A percentile compares a stretch with the other conserved stretches of the same genome.
These are phyloP conservation scores for Talaromyces nanjingensis DNA, from an alignment of 495 filamentous ascomycete species.

Conservation along the genomic window DNA sequence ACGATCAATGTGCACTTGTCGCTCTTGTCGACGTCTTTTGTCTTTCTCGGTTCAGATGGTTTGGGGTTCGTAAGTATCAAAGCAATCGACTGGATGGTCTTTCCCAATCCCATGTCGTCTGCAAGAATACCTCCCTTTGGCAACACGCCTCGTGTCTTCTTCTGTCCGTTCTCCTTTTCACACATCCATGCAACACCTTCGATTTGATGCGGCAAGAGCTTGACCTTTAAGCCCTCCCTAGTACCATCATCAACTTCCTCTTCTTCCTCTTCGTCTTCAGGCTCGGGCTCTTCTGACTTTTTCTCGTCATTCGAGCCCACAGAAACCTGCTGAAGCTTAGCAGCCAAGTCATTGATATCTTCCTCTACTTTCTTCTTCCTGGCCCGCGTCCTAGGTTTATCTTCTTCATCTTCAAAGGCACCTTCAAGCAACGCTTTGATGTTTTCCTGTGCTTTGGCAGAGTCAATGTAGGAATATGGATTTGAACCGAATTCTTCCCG, in stretches of 20 bases:
- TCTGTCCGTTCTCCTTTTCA: slow-evolving; percentile 73
- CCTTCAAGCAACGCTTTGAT: slow-evolving; percentile 85
- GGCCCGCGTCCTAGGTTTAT: slow-evolving; percentile 44
- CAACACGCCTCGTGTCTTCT: slow-evolving; percentile 65
- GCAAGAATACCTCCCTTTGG: slow-evolving; percentile 85
- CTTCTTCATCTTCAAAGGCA: slow-evolving; percentile 76
- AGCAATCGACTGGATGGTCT: slow-evolving; percentile 84
- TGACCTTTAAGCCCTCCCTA: slow-evolving; percentile 80
- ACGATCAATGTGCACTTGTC: slow-evolving; percentile 79
- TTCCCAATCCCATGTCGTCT: slow-evolving; percentile 94
- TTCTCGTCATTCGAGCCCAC: slow-evolving; percentile 33
- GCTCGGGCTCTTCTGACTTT: slow-evolving; percentile 25
- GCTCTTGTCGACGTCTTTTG: slow-evolving; percentile 18
- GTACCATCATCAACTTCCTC: slow-evolving; percentile 63
- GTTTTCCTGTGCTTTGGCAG: slow-evolving; percentile 70
- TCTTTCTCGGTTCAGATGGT: slow-evolving; percentile 33
- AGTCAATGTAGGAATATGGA: slow-evolving; percentile 65
- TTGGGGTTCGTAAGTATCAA: slow-evolving; percentile 78
- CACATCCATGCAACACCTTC: slow-evolving; percentile 92
- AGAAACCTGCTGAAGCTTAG: slow-evolving; percentile 52
- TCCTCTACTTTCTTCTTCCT: slow-evolving; percentile 44
- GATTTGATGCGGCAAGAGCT: slow-evolving; percentile 84
- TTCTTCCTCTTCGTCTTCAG: slow-evolving; percentile 45
- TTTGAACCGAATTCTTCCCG: slow-evolving; percentile 40
- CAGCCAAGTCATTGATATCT: slow-evolving; percentile 47